phyloP scores from a whole-genome alignment of 306 rosid species.

The Adenanthera pavonina region DNA sequence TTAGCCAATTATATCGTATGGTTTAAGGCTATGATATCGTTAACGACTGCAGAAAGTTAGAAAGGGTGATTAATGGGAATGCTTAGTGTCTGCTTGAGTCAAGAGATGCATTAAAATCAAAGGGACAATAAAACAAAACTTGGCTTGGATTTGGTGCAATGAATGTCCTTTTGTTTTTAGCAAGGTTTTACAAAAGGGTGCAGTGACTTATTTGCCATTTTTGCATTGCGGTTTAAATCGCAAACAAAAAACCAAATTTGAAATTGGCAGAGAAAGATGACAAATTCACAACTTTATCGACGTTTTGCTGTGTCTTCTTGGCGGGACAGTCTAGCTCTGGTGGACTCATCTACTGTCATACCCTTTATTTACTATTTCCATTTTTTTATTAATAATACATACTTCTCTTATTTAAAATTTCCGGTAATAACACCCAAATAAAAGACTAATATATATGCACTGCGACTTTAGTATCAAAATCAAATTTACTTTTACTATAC shows the following conservation, averaged over 20 bases:
- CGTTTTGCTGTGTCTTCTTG: slow-evolving; percentile 39
- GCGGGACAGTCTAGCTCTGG: slow-evolving; percentile 63
- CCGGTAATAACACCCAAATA: too few species aligned
- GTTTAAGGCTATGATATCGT: too few species aligned
- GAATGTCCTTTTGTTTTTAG: background rate
- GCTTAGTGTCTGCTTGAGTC: background rate
- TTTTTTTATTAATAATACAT: slow-evolving; percentile 2
- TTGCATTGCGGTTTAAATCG: too few species aligned
- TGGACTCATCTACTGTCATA: slow-evolving; percentile 39
- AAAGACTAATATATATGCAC: too few species aligned
- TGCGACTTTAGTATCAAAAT: too few species aligned
- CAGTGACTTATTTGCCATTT: background rate
- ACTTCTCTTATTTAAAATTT: background rate
- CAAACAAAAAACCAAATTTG: background rate
- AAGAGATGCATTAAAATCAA: too few species aligned
- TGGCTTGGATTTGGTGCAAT: background rate
- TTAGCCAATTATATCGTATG: too few species aligned
- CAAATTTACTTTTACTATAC: too few species aligned
- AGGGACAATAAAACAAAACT: background rate
- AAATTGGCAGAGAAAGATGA: background rate
- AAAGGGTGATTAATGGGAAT: slow-evolving; percentile 37
- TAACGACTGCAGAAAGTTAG: background rate
- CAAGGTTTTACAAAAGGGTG: too few species aligned
- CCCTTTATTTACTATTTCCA: slow-evolving; percentile 31
- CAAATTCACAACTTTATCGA: background rate